phyloP scores from a whole-genome alignment of 805 yeast genomes.

The Saccharomycopsis selenospora region DNA sequence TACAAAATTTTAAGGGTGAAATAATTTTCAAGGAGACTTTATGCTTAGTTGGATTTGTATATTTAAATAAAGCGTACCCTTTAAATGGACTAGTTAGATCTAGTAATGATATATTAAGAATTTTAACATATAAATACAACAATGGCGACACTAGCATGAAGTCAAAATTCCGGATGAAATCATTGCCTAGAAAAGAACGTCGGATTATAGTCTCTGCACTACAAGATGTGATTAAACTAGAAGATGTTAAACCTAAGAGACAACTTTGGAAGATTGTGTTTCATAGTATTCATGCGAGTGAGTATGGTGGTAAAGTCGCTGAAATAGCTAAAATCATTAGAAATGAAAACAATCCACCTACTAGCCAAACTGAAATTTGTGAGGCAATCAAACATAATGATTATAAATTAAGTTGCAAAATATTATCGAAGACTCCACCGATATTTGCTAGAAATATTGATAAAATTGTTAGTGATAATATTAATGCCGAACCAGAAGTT shows the following conservation, averaged over 20 bases:
- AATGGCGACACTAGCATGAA: neutral
- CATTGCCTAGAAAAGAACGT: neutral
- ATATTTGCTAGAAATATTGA: neutral
- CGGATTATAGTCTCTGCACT: neutral
- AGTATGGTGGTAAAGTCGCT: neutral
- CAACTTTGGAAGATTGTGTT: neutral
- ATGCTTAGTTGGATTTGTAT: neutral
- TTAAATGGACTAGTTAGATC: neutral
- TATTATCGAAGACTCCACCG: neutral
- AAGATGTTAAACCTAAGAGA: neutral
- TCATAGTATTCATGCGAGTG: neutral
- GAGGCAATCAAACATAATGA: neutral
- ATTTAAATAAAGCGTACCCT: neutral
- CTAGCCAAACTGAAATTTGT: neutral
- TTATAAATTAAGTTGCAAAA: neutral
- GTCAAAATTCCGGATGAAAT: neutral
- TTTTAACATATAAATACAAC: neutral
- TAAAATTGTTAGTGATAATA: neutral
- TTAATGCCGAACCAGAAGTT: neutral
- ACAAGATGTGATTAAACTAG: neutral
- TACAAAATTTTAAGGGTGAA: neutral
- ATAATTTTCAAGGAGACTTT: neutral
- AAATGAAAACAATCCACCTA: neutral
- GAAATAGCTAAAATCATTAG: neutral
- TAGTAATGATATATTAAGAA: neutral